Conservation (phyloP, 1,284 basidiomycete genomes). For the Agaricales sp. region DNA sequence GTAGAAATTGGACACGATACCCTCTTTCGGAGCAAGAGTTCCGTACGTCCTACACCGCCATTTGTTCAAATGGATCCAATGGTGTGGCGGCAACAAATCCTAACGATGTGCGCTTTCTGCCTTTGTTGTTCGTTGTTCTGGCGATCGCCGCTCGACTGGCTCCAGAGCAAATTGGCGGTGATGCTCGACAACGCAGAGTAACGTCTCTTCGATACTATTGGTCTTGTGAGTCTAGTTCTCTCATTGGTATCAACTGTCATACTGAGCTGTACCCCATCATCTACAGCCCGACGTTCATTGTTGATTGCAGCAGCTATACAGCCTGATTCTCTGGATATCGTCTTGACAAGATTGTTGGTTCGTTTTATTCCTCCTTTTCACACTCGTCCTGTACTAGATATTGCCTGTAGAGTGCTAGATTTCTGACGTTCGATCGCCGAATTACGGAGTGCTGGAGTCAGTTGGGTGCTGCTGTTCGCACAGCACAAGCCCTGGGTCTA, state of each 20-base stretch:
- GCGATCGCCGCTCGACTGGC: constrained; percentile 82
- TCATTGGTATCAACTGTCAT: no score
- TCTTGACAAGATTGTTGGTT: constrained; percentile 80
- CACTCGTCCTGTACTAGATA: constrained; percentile 12
- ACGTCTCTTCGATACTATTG: constrained; percentile 87
- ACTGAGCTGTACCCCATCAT: constrained; percentile 1
- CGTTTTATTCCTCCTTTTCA: constrained; percentile 16
- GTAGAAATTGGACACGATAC: constrained; percentile 90
- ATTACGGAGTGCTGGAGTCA: constrained; percentile 96
- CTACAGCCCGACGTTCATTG: constrained; percentile 70
- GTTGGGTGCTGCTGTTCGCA: constrained; percentile 84
- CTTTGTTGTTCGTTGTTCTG: constrained; percentile 87
- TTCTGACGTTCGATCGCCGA: constrained; percentile 80
- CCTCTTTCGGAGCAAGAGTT: constrained; percentile 86
- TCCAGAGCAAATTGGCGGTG: constrained; percentile 76
- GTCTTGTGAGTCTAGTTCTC: constrained; percentile 89
- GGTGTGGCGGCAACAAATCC: constrained; percentile 55
- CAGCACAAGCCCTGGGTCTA: constrained; percentile 88
- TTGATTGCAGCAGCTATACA: constrained; percentile 86
- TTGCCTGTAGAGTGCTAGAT: constrained; percentile 67
- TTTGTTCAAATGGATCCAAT: constrained; percentile 65
- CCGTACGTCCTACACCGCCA: constrained; percentile 68
- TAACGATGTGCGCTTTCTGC: constrained; percentile 79
- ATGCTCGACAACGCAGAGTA: constrained; percentile 61
- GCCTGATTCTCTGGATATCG: constrained; percentile 81